Conservation (phyloP, 345 rosid species). For the Sonneratia caseolaris region DNA sequence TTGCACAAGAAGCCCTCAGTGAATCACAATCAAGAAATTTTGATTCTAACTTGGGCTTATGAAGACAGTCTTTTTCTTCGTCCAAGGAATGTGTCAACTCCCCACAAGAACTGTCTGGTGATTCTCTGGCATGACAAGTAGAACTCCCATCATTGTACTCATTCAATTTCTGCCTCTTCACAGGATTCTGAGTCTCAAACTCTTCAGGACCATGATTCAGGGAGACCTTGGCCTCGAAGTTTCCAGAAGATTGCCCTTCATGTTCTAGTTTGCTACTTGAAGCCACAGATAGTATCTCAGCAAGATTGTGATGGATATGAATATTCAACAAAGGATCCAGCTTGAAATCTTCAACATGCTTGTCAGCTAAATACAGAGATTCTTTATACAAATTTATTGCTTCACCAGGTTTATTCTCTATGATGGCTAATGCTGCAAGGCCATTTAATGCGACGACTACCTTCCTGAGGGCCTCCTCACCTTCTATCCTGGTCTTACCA, state of each 20-base stretch:
- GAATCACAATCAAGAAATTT: conserved; percentile 18
- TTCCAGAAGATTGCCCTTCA: conserved; percentile 21
- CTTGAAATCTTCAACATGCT: conserved; percentile 74
- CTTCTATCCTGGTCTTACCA: conserved; percentile 82
- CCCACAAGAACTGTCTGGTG: conserved; percentile 10
- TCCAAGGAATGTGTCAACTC: conserved; percentile 20
- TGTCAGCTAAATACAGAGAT: conserved; percentile 53
- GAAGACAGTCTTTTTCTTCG: conserved; percentile 23
- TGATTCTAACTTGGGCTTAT: conserved; percentile 21
- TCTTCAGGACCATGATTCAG: conserved; percentile 25
- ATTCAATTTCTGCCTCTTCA: conserved; percentile 38
- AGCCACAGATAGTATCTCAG: conserved; percentile 52
- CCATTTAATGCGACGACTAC: conserved; percentile 82
- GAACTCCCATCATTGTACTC: conserved; percentile 20
- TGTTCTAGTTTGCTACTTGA: conserved; percentile 20
- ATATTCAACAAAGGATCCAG: conserved; percentile 82
- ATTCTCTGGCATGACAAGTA: conserved; percentile 17
- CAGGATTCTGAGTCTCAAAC: conserved; percentile 20
- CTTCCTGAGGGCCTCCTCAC: conserved; percentile 89
- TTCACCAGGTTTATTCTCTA: conserved; percentile 51
- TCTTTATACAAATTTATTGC: conserved; percentile 71
- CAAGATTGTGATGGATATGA: conserved; percentile 85
- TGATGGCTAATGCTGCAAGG: conserved; percentile 83
- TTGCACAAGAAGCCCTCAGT: conserved; percentile 44
- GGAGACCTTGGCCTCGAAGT: conserved; percentile 20